phyloP scores from a whole-genome alignment of 495 filamentous ascomycete species.

The Amniculicola lignicola region DNA sequence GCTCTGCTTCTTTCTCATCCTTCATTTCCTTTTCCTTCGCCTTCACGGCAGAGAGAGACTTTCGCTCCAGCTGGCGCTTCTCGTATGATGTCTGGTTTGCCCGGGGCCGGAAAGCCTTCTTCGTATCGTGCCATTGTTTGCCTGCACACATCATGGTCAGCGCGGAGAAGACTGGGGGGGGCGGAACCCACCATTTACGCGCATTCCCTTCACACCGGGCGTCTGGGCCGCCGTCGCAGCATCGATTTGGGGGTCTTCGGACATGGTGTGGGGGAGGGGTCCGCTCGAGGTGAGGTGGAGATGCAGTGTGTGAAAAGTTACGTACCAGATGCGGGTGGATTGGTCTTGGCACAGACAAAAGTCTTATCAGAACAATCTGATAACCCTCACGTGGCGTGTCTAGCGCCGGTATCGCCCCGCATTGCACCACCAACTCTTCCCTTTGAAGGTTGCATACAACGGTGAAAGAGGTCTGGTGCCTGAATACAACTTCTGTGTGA shows the following conservation, averaged over 20 bases:
- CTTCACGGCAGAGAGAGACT: conserved; percentile 68
- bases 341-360: too few species aligned
- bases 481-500: too few species aligned
- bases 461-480: too few species aligned
- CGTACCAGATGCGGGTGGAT: background rate
- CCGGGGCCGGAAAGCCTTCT: conserved; percentile 81
- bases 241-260: conserved; percentile 1
- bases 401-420: too few species aligned
- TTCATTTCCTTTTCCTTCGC: conserved; percentile 92
- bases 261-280: conserved; percentile 15
- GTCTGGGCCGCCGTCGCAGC: background rate
- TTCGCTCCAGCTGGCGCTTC: conserved; percentile 63
- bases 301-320: background rate
- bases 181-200: conserved; percentile 58
- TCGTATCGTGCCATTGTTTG: conserved; percentile 86
- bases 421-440: too few species aligned
- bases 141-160: conserved; percentile 50
- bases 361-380: too few species aligned
- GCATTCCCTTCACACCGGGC: conserved; percentile 43
- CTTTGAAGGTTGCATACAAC: too few species aligned
- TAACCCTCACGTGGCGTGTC: too few species aligned
- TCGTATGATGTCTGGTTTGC: conserved; percentile 73
- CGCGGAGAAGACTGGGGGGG: background rate
- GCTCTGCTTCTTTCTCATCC: conserved; percentile 84
- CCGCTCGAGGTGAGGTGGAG: background rate